Conservation (phyloP, 495 filamentous ascomycete genomes). For the Trichocladium antarcticum region DNA sequence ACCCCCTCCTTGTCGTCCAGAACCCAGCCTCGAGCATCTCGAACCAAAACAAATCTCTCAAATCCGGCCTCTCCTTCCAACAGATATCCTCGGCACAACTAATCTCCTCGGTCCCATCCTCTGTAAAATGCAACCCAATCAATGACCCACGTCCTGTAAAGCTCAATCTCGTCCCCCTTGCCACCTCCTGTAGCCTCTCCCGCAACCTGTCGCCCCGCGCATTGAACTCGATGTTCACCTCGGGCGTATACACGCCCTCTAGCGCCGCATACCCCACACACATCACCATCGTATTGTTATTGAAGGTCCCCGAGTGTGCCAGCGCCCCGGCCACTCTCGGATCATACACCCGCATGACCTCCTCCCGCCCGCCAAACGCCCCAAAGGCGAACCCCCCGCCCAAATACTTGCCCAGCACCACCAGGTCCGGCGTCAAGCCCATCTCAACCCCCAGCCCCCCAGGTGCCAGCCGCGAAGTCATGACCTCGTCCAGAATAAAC, state of each 20-base stretch:
- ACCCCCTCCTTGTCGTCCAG: slow-evolving; percentile 37
- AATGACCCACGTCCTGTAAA: slow-evolving; percentile 38
- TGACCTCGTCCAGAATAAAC: slow-evolving; percentile 56
- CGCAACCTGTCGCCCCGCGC: slow-evolving; percentile 28
- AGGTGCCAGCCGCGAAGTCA: slow-evolving; percentile 46
- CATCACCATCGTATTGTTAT: slow-evolving; percentile 56
- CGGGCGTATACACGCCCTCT: slow-evolving; percentile 32
- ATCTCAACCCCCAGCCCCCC: slow-evolving; percentile 35
- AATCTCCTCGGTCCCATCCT: slow-evolving; percentile 16
- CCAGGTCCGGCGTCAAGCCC: slow-evolving; percentile 44
- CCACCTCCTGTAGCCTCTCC: slow-evolving; percentile 22
- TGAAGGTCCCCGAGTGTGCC: slow-evolving; percentile 54
- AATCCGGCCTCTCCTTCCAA: slow-evolving; percentile 17
- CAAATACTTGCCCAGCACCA: slow-evolving; percentile 52
- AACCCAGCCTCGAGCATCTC: slow-evolving; percentile 40
- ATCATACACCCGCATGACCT: slow-evolving; percentile 48
- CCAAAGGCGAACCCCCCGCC: slow-evolving; percentile 54
- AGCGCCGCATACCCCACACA: slow-evolving; percentile 41
- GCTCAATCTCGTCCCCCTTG: slow-evolving; percentile 25
- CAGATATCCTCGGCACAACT: slow-evolving; percentile 15
- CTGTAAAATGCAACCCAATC: slow-evolving; percentile 34
- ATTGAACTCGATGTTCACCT: slow-evolving; percentile 30
- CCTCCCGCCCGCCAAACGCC: slow-evolving; percentile 47
- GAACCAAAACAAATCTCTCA: slow-evolving; percentile 41
- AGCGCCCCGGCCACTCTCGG: slow-evolving; percentile 26